Conservation (phyloP, 768 basidiomycete species). For the Mycena vulgaris region DNA sequence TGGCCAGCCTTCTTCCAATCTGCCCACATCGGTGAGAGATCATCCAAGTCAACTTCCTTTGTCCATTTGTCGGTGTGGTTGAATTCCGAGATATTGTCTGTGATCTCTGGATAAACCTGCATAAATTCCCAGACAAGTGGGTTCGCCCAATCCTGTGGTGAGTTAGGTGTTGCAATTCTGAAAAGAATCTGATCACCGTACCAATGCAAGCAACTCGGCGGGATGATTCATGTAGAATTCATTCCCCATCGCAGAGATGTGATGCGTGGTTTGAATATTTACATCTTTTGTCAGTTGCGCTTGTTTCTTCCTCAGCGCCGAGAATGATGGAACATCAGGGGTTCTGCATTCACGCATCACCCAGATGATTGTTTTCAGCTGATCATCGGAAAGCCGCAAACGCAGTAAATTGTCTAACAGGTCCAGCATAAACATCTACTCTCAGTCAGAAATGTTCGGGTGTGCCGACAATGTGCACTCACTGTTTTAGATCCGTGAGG, state of each 20-base stretch:
- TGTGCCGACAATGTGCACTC: not conserved
- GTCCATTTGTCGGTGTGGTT: slow-evolving; percentile 25
- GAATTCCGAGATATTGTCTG: slow-evolving; percentile 5
- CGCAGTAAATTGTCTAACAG: slow-evolving; percentile 52
- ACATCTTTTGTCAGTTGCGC: slow-evolving; percentile 33
- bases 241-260: slow-evolving; percentile 46
- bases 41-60: slow-evolving; percentile 13
- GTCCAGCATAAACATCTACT: slow-evolving; percentile 46
- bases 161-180: not conserved
- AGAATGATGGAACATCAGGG: slow-evolving; percentile 49
- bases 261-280: slow-evolving; percentile 28
- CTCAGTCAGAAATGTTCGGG: too few relatives aligned
- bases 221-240: slow-evolving; percentile 49
- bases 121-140: slow-evolving; percentile 39
- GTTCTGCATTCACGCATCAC: slow-evolving; percentile 49
- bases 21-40: slow-evolving; percentile 35
- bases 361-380: slow-evolving; percentile 50
- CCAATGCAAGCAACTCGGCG: slow-evolving; percentile 28
- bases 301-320: slow-evolving; percentile 44
- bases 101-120: slow-evolving; percentile 44
- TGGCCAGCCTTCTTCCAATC: not conserved
- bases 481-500: slow-evolving; percentile 3
- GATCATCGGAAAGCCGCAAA: slow-evolving; percentile 50
- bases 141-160: slow-evolving; percentile 48
- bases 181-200: not conserved